A percentile compares a stretch with the other conserved stretches of the same genome.
These are phyloP conservation scores for Leccinum rimulosum DNA, from an alignment of 768 basidiomycete genomes.

Conservation along the genomic window DNA sequence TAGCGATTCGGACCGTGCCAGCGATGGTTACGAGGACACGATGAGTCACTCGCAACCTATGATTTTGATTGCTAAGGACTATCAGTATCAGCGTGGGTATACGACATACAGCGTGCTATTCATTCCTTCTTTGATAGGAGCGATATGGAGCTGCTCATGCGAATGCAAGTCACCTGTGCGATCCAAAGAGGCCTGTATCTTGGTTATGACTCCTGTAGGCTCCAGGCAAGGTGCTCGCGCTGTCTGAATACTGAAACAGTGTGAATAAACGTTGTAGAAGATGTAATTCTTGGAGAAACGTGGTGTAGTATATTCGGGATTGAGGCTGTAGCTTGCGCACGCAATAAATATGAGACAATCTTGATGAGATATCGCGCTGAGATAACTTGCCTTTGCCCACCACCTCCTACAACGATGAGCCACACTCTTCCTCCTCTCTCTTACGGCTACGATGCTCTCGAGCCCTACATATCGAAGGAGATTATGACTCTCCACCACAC, in stretches of 20 bases:
- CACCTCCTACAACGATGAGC: constrained; percentile 30
- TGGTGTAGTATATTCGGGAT: constrained; percentile 1
- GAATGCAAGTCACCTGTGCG: constrained; percentile 47
- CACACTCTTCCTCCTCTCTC: constrained; percentile 70
- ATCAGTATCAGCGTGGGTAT: constrained; percentile 9
- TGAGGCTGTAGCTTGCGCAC: constrained; percentile 1
- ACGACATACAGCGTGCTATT: constrained; percentile 62
- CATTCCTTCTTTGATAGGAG: constrained; percentile 86
- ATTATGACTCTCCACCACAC: constrained; percentile 96
- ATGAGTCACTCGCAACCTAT: constrained; percentile 52
- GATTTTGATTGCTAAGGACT: not conserved
- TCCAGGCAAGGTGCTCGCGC: constrained; percentile 33
- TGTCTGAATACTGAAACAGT: constrained; percentile 31
- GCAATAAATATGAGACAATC: constrained; percentile 13
- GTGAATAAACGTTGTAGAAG: not conserved
- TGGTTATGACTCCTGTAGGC: constrained; percentile 1
- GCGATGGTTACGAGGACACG: constrained; percentile 48
- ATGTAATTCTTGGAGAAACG: not conserved
- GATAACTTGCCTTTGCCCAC: constrained; percentile 5
- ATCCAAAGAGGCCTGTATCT: not conserved
- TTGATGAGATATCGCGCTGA: not conserved
- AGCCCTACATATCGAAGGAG: constrained; percentile 88
- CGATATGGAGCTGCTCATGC: constrained; percentile 64
- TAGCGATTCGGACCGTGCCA: constrained; percentile 21
- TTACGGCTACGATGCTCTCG: constrained; percentile 84